Evolutionary conservation across 495 filamentous ascomycete genomes (phyloP).

Genomic region (Penicillium argentinense): DNA sequence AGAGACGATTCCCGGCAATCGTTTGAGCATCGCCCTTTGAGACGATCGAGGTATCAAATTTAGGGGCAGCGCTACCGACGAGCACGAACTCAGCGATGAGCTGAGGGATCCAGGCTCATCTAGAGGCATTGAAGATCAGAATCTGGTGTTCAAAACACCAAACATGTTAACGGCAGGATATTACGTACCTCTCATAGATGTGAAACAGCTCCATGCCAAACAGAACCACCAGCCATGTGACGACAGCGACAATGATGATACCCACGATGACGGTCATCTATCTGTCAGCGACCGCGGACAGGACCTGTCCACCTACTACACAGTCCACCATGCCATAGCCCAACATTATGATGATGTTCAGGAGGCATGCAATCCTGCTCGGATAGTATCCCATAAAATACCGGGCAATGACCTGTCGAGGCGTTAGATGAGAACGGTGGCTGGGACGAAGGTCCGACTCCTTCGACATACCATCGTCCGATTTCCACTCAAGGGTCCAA

Average conservation of each 20-base stretch:
- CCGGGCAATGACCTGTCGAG: conserved; percentile 60
- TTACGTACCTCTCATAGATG: conserved; percentile 48
- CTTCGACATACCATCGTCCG: conserved; percentile 54
- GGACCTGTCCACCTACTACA: conserved; percentile 47
- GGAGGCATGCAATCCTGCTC: conserved; percentile 58
- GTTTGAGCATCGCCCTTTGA: conserved; percentile 34
- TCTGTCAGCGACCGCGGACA: conserved; percentile 52
- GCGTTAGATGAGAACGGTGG: too few species aligned
- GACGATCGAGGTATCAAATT: conserved; percentile 49
- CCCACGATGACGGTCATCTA: conserved; percentile 59
- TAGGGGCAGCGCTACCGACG: conserved; percentile 57
- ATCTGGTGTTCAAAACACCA: too few species aligned
- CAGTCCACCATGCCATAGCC: conserved; percentile 65
- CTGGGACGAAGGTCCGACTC: too few species aligned
- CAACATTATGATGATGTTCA: conserved; percentile 67
- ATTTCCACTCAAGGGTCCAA: conserved; percentile 64
- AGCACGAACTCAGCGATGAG: conserved; percentile 57
- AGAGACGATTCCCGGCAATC: conserved; percentile 51
- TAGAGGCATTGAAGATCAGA: too few species aligned
- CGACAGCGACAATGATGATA: conserved; percentile 58
- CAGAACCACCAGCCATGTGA: conserved; percentile 59
- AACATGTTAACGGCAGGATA: too few species aligned
- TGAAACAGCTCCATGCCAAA: conserved; percentile 72
- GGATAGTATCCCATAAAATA: conserved; percentile 76
- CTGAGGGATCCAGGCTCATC: conserved; percentile 65